Base-by-base conservation (phyloP, 768 basidiomycete species). In the Tremella yokohamensis region DNA sequence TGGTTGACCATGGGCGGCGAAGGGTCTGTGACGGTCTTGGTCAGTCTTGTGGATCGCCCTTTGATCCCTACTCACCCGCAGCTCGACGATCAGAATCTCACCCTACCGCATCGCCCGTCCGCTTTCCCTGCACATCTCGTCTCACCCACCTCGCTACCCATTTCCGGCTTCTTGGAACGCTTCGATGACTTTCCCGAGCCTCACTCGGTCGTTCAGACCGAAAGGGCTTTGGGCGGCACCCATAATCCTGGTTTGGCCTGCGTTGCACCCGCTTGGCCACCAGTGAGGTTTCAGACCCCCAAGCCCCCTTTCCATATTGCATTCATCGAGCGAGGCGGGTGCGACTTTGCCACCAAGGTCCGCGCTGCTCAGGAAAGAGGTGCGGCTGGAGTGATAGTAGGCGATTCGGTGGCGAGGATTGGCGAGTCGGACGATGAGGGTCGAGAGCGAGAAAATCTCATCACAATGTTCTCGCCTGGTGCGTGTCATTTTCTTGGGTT, bases 401-500 rank as follows among this genome's bases (percentile, higher is more conserved):
- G 93, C 38, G 93, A 93, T 37, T 82, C 85, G 63, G 80, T 85
- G 66, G 83, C 81, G 18, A 69, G 81, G 57, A 82, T 81, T 37
- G 68, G 64, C 15, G 77, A 78, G 62, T 65, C 52, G 7, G 73
- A 73, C 7, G 67, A 63, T 29, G 72, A 69, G 24, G 73, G 73
- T 1, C 53, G 68, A 15, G 60, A 54, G 55, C 65, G 90, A 37
- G 86, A 91, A 70, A 81, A 83, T 24, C 80, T 96, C 60, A 82
- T 92, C 52, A 90, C 88, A 67, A 93, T 96, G 89, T 96, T 88
- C 78, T 89, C 87, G 75, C 88, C 88, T 77, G 87, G 92, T 88
- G 49, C 53, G 82, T 70, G 58, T 49, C 40, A 24, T 15, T 2
- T 29, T n/a, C n/a, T n/a, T n/a, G n/a, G n/a, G n/a, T n/a, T n/a